Evolutionary conservation across 257 asterid genomes (phyloP).

Genomic region (Salvia rosmarinus): DNA sequence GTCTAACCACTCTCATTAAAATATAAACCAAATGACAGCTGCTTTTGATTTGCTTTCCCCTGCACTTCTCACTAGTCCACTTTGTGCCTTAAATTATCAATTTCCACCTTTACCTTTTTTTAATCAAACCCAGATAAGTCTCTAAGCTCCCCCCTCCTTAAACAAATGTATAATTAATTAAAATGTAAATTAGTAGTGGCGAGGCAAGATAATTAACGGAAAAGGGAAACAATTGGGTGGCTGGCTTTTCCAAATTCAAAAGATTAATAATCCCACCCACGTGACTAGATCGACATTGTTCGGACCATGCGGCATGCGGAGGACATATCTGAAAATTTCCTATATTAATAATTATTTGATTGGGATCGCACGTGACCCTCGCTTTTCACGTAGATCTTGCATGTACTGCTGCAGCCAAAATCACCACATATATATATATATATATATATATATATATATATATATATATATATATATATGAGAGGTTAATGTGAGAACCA

Average conservation of each 20-base stretch:
- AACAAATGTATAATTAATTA: neutral
- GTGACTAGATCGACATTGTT: conserved; percentile 36
- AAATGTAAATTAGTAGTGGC: neutral
- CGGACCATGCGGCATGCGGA: conserved; percentile 21
- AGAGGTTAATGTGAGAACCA: too few relatives aligned
- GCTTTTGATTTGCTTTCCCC: conserved; percentile 3
- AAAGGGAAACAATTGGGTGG: neutral
- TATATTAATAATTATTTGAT: neutral
- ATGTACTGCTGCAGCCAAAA: neutral
- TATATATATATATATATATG: too few relatives aligned
- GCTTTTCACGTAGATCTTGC: conserved; percentile 29
- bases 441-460: too few relatives aligned
- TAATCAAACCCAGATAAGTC: neutral
- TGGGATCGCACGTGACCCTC: conserved; percentile 38
- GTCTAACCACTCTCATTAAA: neutral
- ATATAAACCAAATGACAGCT: conserved; percentile 1
- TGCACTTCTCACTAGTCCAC: conserved; percentile 9
- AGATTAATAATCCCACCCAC: conserved; percentile 23
- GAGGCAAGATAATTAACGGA: neutral
- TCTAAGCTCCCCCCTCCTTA: neutral
- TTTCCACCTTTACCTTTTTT: neutral
- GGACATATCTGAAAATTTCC: conserved; percentile 25
- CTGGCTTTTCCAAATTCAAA: conserved; percentile 28
- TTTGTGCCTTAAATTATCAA: conserved; percentile 14
- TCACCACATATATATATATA: neutral